phyloP scores from a whole-genome alignment of 768 basidiomycete species.

The Bullera alba region DNA sequence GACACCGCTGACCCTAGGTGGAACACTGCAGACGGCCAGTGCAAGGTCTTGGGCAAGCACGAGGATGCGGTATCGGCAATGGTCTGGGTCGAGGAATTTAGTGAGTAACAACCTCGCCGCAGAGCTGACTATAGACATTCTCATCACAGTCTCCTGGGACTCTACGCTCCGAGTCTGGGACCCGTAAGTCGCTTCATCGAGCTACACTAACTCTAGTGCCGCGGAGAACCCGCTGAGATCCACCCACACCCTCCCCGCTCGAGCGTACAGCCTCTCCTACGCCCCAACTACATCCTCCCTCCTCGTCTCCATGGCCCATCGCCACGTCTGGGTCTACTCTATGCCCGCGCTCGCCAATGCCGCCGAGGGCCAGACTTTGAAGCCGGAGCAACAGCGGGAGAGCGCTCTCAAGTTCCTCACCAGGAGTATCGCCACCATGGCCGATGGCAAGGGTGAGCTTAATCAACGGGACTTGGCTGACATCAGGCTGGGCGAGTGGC shows the following conservation, averaged over 20 bases:
- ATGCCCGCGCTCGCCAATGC: constrained; percentile 59
- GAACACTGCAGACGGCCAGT: constrained; percentile 66
- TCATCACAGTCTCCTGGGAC: constrained; percentile 91
- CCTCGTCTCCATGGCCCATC: constrained; percentile 87
- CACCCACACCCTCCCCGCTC: constrained; percentile 65
- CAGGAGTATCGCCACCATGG: constrained; percentile 82
- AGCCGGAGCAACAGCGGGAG: constrained; percentile 72
- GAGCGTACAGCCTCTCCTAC: constrained; percentile 65
- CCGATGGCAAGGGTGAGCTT: constrained; percentile 71
- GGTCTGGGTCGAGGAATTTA: constrained; percentile 59
- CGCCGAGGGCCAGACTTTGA: constrained; percentile 40
- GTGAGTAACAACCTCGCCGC: constrained; percentile 48
- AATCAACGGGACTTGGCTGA: neutral
- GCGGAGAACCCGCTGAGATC: constrained; percentile 54
- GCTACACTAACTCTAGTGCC: constrained; percentile 14
- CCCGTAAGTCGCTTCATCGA: constrained; percentile 38
- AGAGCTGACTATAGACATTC: constrained; percentile 51
- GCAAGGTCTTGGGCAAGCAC: constrained; percentile 70
- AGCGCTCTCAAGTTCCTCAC: constrained; percentile 95
- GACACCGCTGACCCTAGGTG: constrained; percentile 53
- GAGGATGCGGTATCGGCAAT: constrained; percentile 71
- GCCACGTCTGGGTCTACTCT: constrained; percentile 84
- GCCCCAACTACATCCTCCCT: constrained; percentile 70
- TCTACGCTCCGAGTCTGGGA: constrained; percentile 83
- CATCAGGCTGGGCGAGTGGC: constrained; percentile 76